These are phyloP conservation scores for Acanthamoeba sp. DNA, from an alignment of 208 protist genomes.

Conservation along the genomic window DNA sequence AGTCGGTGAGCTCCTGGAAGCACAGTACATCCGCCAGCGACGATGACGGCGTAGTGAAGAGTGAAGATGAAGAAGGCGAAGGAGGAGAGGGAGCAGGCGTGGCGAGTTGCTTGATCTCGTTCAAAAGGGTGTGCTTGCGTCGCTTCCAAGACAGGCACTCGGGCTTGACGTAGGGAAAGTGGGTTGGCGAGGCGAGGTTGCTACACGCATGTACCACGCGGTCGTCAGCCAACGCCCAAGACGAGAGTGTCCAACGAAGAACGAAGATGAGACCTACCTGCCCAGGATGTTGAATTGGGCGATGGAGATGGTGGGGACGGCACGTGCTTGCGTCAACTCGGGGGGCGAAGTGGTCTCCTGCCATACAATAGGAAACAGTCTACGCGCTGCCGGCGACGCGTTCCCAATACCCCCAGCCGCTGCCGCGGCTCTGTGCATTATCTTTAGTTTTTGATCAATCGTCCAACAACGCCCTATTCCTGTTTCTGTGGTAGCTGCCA, in stretches of 20 bases:
- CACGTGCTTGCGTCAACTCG: not conserved
- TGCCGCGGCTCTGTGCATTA: not conserved
- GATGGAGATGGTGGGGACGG: not conserved
- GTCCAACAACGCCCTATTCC: too few species aligned
- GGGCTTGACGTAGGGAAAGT: conserved; percentile 32
- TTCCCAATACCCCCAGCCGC: not conserved
- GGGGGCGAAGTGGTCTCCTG: not conserved
- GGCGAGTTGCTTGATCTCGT: not conserved
- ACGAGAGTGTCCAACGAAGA: not conserved
- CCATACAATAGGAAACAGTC: not conserved
- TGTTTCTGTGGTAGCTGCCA: too few species aligned
- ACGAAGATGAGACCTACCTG: not conserved
- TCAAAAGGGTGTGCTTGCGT: not conserved
- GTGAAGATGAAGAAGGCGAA: not conserved
- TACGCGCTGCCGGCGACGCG: not conserved
- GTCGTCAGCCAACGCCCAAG: not conserved
- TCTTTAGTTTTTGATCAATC: not conserved
- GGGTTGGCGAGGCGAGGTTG: not conserved
- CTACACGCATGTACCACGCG: not conserved
- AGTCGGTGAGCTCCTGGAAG: conserved; percentile 34
- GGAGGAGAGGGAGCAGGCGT: not conserved
- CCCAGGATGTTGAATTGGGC: conserved; percentile 25
- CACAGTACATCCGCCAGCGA: conserved; percentile 15
- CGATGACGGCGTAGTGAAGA: not conserved
- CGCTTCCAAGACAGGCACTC: not conserved